Evolutionary conservation across 345 rosid species (phyloP), one percentile per base, ranked within the genome.

Genomic region (Aegle marmelos): DNA sequence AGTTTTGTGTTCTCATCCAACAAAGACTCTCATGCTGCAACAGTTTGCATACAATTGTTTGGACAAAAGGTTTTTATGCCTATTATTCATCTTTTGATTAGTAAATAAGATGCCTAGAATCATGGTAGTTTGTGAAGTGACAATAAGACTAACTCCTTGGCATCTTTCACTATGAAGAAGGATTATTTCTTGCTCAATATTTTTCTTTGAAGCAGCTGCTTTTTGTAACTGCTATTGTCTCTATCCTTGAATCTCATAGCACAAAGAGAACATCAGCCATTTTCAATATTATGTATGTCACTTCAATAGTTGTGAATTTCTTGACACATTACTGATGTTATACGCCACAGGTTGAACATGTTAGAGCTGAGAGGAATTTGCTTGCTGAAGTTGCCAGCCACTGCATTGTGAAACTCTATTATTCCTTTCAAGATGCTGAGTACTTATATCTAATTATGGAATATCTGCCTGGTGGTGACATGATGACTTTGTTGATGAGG

Each of bases 401-500:
- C 81, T 93, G 84, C 85, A 93, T 92, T 81, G 98, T 95, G 81
- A 95, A 95, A 86, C 98, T 95, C 77, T 93, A 83, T 84, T 93
- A 90, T 65, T 93, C 98, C 24, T 95, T 95, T 78, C 98, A 95
- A 88, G 98, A 95, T 78, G 81, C 86, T 24, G 97, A 95, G 64
- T 86, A 87, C 83, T 86, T 93, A 79, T 95, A 95, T 82, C 83
- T 95, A 58, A 91, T 95, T 57, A 93, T 93, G 98, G 98, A 93
- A 85, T 95, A 93, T 87, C 83, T 95, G 68, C 94, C 98, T 80
- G 98, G 98, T 81, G 98, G 98, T 71, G 98, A 95, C 79, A 83
- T 95, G 81, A 95, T 93, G 98, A 93, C 97, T 75, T 91, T 95
- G 86, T 85, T 93, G 73, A 95, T 93, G 84, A 88, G 98, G 81